Evolutionary conservation across 1,284 basidiomycete genomes (phyloP).

Genomic region (Cryptococcus sp.): DNA sequence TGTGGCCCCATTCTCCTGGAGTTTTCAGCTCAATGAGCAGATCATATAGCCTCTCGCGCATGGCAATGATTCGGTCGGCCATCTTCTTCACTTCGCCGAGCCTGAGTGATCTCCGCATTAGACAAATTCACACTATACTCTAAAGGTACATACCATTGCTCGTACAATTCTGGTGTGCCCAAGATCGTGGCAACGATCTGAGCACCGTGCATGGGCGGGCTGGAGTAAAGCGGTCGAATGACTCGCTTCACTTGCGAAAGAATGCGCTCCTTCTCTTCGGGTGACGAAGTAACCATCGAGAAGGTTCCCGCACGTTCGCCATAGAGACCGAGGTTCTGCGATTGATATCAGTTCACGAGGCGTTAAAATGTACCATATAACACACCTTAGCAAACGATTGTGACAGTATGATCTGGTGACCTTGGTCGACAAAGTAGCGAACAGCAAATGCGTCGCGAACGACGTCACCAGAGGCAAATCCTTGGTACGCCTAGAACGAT

Average conservation of each 20-base stretch:
- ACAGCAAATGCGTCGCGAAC: constrained; percentile 91
- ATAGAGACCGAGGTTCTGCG: constrained; percentile 91
- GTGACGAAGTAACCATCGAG: constrained; percentile 71
- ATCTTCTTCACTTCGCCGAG: constrained; percentile 88
- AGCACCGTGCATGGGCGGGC: constrained; percentile 95
- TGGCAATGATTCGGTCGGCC: constrained; percentile 94
- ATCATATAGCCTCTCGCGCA: constrained; percentile 84
- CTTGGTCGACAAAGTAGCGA: constrained; percentile 87
- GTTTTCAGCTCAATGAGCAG: constrained; percentile 80
- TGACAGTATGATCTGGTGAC: constrained; percentile 79
- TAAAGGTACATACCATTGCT: constrained; percentile 66
- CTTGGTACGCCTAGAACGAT: constrained; percentile 87
- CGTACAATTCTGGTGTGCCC: constrained; percentile 71
- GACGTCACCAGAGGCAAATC: constrained; percentile 88
- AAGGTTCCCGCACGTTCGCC: constrained; percentile 95
- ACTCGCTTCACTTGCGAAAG: constrained; percentile 94
- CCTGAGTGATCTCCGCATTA: constrained; percentile 22
- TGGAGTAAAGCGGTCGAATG: constrained; percentile 97
- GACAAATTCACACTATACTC: no score
- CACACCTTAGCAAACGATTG: constrained; percentile 91
- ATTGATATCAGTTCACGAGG: constrained; percentile 3
- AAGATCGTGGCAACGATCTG: constrained; percentile 84
- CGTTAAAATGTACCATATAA: background rate
- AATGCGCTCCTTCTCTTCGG: constrained; percentile 83
- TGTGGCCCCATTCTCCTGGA: constrained; percentile 93